Evolutionary conservation across 2,329 filamentous ascomycete species (phyloP).

Genomic region (Coniochaeta sp.): DNA sequence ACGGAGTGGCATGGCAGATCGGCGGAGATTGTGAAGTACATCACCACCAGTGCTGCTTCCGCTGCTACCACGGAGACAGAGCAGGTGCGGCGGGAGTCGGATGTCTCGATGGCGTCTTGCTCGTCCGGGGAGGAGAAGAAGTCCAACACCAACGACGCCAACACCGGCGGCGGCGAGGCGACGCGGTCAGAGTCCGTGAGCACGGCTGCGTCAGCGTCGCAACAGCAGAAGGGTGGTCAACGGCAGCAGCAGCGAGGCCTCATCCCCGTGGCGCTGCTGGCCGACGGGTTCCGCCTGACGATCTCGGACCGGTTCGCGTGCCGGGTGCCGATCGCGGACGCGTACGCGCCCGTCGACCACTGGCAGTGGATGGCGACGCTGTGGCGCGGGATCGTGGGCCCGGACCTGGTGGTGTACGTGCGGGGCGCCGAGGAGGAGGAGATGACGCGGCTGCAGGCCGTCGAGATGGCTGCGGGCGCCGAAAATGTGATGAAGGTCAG

Average conservation of each 20-base stretch:
- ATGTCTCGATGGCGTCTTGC: background rate
- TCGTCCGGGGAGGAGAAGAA: background rate
- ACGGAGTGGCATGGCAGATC: slow-evolving; percentile 70
- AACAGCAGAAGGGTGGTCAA: background rate
- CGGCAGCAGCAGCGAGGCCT: background rate
- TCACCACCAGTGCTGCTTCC: no score
- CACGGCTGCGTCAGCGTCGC: background rate
- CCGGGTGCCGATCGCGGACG: slow-evolving; percentile 66
- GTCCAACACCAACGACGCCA: background rate
- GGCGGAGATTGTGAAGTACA: slow-evolving; percentile 55
- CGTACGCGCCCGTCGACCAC: slow-evolving; percentile 78
- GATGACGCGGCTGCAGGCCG: slow-evolving; percentile 25
- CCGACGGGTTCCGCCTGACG: slow-evolving; percentile 72
- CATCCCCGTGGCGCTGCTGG: slow-evolving; percentile 64
- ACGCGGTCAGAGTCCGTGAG: background rate
- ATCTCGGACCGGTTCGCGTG: slow-evolving; percentile 70
- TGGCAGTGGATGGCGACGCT: slow-evolving; percentile 97
- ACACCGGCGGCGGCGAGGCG: background rate
- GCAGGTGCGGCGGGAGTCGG: background rate
- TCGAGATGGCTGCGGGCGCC: slow-evolving; percentile 52
- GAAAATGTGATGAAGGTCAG: slow-evolving; percentile 50
- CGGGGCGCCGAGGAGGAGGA: slow-evolving; percentile 28
- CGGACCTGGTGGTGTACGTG: slow-evolving; percentile 72
- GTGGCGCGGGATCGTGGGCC: slow-evolving; percentile 78
- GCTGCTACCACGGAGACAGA: slow-evolving; percentile 15